Evolutionary conservation across 106 monocot species (phyloP).

Genomic region (Apostasia ramifera): DNA sequence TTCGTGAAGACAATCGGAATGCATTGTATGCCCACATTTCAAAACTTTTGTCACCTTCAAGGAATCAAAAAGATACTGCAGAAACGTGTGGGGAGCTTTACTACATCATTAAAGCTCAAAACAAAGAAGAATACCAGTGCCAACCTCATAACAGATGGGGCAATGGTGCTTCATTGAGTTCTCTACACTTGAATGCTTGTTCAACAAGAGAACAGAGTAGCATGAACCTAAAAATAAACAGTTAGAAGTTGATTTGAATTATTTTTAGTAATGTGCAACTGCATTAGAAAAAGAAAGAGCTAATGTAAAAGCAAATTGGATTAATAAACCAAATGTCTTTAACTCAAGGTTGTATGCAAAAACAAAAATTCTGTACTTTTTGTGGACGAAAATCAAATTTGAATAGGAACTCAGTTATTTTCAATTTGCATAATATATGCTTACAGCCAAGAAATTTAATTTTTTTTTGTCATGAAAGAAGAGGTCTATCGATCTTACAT

Average conservation of each 20-base stretch:
- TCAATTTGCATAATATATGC: too few species aligned
- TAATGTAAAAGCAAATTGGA: too few species aligned
- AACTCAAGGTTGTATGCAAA: too few species aligned
- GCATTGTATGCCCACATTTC: constrained; percentile 73
- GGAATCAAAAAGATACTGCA: constrained; percentile 92
- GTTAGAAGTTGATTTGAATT: background rate
- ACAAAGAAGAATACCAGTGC: constrained; percentile 1
- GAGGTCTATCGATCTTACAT: too few species aligned
- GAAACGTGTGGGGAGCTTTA: constrained; percentile 3
- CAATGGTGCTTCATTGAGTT: constrained; percentile 88
- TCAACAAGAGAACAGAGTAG: constrained; percentile 42
- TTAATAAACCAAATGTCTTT: too few species aligned
- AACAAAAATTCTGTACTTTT: too few species aligned
- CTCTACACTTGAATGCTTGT: constrained; percentile 81
- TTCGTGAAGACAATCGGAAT: constrained; percentile 43
- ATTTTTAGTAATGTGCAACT: too few species aligned
- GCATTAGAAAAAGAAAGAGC: too few species aligned
- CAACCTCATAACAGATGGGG: constrained; percentile 85
- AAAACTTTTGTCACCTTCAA: constrained; percentile 57
- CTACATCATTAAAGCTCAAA: background rate
- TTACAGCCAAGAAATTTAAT: too few species aligned
- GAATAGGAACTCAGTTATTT: too few species aligned
- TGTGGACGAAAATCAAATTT: too few species aligned
- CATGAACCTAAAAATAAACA: constrained; percentile 54
- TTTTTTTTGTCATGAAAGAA: too few species aligned